These are phyloP conservation scores for Aspergillus felis DNA, from an alignment of 2,329 filamentous ascomycete genomes.

Conservation along the genomic window DNA sequence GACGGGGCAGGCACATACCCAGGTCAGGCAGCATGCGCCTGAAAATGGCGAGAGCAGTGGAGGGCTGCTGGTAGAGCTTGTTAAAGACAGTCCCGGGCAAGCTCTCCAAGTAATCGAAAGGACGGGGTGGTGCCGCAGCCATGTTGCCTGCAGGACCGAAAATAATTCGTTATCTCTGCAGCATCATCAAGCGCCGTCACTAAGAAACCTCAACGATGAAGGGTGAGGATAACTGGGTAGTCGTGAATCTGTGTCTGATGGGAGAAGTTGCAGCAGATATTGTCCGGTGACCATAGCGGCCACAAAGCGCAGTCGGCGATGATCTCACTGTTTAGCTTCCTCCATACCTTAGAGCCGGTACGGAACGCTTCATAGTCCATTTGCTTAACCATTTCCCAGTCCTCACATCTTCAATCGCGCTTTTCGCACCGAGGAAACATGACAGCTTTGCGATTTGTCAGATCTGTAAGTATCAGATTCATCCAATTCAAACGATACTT, in stretches of 20 bases:
- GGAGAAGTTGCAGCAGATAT: constrained; percentile 5
- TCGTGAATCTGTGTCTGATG: constrained; percentile 7
- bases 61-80: constrained; percentile 92
- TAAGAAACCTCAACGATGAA: constrained; percentile 10
- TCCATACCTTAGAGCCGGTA: too few relatives aligned
- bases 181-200: constrained; percentile 19
- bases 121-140: constrained; percentile 55
- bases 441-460: constrained; percentile 60
- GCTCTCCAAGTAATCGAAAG: constrained; percentile 88
- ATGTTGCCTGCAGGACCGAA: constrained; percentile 38
- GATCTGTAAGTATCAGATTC: constrained; percentile 50
- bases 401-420: neutral
- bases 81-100: constrained; percentile 85
- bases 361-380: neutral
- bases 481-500: neutral
- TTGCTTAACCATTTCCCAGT: neutral
- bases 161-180: constrained; percentile 22
- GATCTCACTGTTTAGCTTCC: constrained; percentile 12
- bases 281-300: constrained; percentile 28
- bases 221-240: neutral
- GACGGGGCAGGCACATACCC: constrained; percentile 50
- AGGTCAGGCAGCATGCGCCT: constrained; percentile 93
- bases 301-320: constrained; percentile 25
- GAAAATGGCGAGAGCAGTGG: constrained; percentile 91
- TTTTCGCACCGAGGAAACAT: constrained; percentile 28